These are phyloP conservation scores for Chaetomium tenue DNA, from an alignment of 495 filamentous ascomycete species.

Conservation along the genomic window DNA sequence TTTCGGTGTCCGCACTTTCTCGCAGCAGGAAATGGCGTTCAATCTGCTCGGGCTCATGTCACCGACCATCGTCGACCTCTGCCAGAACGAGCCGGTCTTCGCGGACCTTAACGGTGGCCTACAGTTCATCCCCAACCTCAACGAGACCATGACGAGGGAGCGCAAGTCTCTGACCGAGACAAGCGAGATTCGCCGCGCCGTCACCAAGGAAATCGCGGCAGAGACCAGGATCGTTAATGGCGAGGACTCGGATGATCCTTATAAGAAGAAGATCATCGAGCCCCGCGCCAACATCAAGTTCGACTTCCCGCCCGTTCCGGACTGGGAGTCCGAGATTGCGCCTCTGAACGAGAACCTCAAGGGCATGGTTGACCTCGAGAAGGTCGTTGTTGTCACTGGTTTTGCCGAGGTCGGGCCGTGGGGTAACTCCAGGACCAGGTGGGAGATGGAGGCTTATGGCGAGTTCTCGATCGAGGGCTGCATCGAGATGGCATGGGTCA, in stretches of 20 bases:
- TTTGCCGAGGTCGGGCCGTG: constrained; percentile 96
- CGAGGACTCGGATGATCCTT: constrained; percentile 84
- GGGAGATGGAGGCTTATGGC: constrained; percentile 98
- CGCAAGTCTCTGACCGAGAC: constrained; percentile 91
- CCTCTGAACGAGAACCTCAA: constrained; percentile 83
- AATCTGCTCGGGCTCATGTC: constrained; percentile 97
- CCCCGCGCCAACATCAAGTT: constrained; percentile 97
- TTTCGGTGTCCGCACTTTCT: constrained; percentile 96
- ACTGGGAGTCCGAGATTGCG: constrained; percentile 88
- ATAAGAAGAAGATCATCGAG: constrained; percentile 88
- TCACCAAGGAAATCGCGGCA: constrained; percentile 91
- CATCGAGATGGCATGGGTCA: constrained; percentile 99
- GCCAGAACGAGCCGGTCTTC: constrained; percentile 92
- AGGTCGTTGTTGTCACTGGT: constrained; percentile 94
- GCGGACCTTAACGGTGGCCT: constrained; percentile 97
- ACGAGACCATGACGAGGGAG: constrained; percentile 84
- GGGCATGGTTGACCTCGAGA: constrained; percentile 98
- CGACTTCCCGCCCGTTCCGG: constrained; percentile 82
- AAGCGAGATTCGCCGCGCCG: constrained; percentile 86
- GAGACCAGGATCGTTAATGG: constrained; percentile 98
- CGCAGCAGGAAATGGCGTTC: constrained; percentile 99
- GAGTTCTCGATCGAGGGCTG: constrained; percentile 97
- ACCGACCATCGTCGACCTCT: constrained; percentile 88
- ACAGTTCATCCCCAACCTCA: constrained; percentile 96
- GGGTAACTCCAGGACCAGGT: constrained; percentile 96